Base-by-base conservation (phyloP, 495 filamentous ascomycete genomes). In the Aspergillus sclerotiicarbonarius region DNA sequence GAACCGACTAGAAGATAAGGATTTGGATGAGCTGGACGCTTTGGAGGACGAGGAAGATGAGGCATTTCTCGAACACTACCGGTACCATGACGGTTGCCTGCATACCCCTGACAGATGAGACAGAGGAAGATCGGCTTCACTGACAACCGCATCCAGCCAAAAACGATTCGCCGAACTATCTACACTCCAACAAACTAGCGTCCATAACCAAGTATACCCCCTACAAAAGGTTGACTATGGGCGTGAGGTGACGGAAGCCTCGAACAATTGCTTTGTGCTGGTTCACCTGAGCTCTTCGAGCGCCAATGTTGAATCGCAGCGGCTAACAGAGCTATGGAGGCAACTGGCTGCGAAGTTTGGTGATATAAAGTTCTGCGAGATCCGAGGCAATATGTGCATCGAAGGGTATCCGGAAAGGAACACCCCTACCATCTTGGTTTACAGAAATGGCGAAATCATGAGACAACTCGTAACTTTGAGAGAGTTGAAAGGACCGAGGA, bases 311-410 rank as follows among this genome's bases (percentile, higher is more conserved):
- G 91, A 97, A 73, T 95, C 91, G 2, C 82, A 88, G 32, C 72
- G 95, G 2, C 68, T 97, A 62, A 86, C 87, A 13, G 86, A 94
- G 65, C 76, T 97, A n/a, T 99, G 94, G 93, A 79, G 88, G 19
- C 82, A 89, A 66, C 76, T 92, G 57, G 94, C 94, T 15, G 72
- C 70, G 54, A 90, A 90, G 66, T 98, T 87, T 66, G 90, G 90
- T 30, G 92, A 99, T 57, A 73, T 98, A 67, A 99, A 99, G 74
- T 99, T 99, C 76, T 97, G 92, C 69, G 91, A 99, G 73, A 98
- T 99, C 46, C 81, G 86, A 62, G 94, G 85, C 3, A 87, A 92
- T 66, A 86, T 96, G 82, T 96, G 94, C 56, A 96, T 99, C 65
- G 94, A 98, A 74, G 88, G 88, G 19, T 99, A 98, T 70, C 94